Evolutionary conservation across 371 early-diverging fungal species (phyloP).

Genomic region (Mucor indicus): DNA sequence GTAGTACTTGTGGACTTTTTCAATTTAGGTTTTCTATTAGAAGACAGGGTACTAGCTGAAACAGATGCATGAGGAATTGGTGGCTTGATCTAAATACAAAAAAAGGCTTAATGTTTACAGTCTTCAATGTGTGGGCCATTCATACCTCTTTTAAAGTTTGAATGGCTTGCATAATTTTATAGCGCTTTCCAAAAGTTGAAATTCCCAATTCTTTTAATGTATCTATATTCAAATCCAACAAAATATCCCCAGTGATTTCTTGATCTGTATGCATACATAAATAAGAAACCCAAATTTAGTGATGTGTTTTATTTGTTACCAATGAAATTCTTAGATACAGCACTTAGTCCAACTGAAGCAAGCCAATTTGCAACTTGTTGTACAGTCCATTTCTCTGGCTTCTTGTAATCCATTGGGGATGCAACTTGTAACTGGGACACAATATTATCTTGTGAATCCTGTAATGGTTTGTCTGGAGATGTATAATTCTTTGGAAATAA

Average conservation of each 20-base stretch:
- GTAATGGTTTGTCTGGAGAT: neutral
- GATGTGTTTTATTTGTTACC: constrained; percentile 37
- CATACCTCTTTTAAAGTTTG: constrained; percentile 46
- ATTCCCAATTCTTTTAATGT: constrained; percentile 69
- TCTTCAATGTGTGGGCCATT: too few relatives aligned
- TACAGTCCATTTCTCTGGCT: neutral
- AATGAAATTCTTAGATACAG: constrained; percentile 39
- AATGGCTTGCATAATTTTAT: constrained; percentile 70
- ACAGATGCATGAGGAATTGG: constrained; percentile 20
- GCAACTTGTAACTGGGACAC: too few relatives aligned
- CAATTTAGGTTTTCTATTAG: constrained; percentile 14
- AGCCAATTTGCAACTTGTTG: constrained; percentile 52
- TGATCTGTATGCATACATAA: too few relatives aligned
- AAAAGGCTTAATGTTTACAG: too few relatives aligned
- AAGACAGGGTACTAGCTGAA: constrained; percentile 16
- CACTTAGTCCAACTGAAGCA: constrained; percentile 40
- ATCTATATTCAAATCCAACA: constrained; percentile 60
- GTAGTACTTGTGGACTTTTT: too few relatives aligned
- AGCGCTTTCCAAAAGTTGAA: constrained; percentile 64
- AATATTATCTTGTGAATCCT: neutral
- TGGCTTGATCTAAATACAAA: constrained; percentile 1
- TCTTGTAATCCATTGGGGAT: neutral
- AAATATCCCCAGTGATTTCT: constrained; percentile 69
- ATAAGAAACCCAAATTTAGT: too few relatives aligned
- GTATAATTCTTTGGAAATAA: constrained; percentile 67